A percentile compares a stretch with the other conserved stretches of the same genome.
Conservation (phyloP, 306 rosid species). For the Quercus ilex region DNA sequence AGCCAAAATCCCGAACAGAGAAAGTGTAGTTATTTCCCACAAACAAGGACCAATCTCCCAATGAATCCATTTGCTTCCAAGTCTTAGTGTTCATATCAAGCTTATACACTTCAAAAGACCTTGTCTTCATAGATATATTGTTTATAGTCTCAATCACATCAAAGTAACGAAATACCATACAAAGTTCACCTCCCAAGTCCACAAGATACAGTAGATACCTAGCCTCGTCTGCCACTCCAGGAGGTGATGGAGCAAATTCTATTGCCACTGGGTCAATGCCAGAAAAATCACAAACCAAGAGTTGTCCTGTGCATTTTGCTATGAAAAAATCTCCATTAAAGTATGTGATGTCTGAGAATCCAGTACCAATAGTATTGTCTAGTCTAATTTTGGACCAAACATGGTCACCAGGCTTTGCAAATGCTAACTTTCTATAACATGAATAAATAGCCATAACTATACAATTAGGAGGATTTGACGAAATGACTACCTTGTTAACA, state of each 20-base stretch:
- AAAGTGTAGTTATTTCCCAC: neutral
- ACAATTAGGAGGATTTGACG: too few relatives aligned
- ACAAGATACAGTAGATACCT: neutral
- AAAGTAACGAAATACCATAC: neutral
- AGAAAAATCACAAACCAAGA: neutral
- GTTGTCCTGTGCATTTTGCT: neutral
- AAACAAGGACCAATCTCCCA: neutral
- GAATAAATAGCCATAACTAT: too few relatives aligned
- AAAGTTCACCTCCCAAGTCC: neutral
- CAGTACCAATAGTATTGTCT: neutral
- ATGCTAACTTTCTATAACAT: neutral
- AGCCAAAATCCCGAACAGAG: neutral
- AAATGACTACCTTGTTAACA: too few relatives aligned
- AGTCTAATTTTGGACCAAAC: neutral
- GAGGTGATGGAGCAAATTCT: neutral
- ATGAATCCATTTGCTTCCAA: neutral
- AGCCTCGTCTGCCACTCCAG: neutral
- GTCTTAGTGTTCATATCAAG: neutral
- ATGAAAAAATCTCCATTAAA: neutral
- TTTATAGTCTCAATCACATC: too few relatives aligned
- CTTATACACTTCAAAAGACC: neutral
- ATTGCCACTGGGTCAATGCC: too few relatives aligned
- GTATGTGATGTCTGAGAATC: neutral
- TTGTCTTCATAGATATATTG: neutral
- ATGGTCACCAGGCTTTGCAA: neutral